Base-by-base conservation (phyloP, 164 flowering plant genomes). In the Berberis thunbergii region DNA sequence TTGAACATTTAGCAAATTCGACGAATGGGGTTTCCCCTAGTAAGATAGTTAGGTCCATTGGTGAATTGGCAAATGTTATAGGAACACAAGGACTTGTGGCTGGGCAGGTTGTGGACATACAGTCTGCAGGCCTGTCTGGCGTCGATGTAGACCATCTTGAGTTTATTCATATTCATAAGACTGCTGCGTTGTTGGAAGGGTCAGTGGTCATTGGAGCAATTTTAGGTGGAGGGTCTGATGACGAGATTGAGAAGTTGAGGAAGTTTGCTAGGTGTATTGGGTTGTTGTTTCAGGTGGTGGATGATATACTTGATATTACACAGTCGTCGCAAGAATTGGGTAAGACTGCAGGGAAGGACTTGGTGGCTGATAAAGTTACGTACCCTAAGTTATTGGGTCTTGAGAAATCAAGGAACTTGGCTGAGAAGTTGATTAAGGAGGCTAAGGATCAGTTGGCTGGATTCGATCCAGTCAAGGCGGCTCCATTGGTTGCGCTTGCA, bases 261-360 rank as follows among this genome's bases (percentile, higher is more conserved):
- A 81, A 65, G 10, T 86, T 80, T 38, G 91, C 89, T 0, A 73
- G 84, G 67, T 75, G 72, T 38, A 76, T 84, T 10, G 91, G 96
- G 10, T 63, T 88, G 66, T 59, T 86, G 75, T 88, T 86, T 72
- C 91, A 88, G 71, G 96, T 88, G 40, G 96, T 86, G 54, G 95
- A 88, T 49, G 91, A 88, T 66, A 88, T 88, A 6, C 79, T 88
- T 8, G 91, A 86, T 68, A 84, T 88, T 26, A 84, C 91, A 0
- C 81, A 78, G 60, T 84, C 91, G 0, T 83, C 91, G 0, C 55
- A 76, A 56, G 89, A 88, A 62, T 57, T 88, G 75, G 96, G 96
- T 57, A 88, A 88, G 67, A 88, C 91, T 1, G 91, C 91, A 0
- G 96, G 96, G 57, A 86, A 86, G 64, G 96, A 88, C 63, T 68